Evolutionary conservation across 768 basidiomycete genomes (phyloP).

Genomic region (Boletus vermiculosoides): DNA sequence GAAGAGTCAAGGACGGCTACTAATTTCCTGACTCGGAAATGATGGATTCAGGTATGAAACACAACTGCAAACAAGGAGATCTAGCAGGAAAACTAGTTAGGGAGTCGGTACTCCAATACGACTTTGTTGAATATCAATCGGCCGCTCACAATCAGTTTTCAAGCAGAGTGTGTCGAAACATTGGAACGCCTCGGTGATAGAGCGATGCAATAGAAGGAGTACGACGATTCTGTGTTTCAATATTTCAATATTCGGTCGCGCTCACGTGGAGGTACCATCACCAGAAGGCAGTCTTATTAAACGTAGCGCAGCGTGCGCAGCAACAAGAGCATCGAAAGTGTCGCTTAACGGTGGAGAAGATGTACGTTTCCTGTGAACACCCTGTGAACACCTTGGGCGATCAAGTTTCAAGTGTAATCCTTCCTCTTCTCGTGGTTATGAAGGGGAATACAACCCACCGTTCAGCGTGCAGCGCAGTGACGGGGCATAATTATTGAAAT

Average conservation of each 20-base stretch:
- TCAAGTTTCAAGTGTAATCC: neutral
- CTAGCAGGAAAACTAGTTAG: neutral
- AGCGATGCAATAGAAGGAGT: neutral
- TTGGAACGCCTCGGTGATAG: neutral
- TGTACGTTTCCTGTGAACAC: neutral
- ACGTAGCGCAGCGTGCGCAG: neutral
- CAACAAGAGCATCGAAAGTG: neutral
- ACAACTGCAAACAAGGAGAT: too few species aligned
- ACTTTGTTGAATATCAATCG: too few species aligned
- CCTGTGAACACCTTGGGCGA: neutral
- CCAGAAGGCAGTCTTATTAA: neutral
- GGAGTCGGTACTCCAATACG: too few species aligned
- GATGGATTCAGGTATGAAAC: too few species aligned
- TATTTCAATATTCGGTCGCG: neutral
- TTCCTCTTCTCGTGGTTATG: too few species aligned
- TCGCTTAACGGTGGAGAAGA: too few species aligned
- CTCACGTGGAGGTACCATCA: neutral
- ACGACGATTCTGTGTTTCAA: neutral
- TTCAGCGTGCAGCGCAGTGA: too few species aligned
- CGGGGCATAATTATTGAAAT: too few species aligned
- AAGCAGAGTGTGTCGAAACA: too few species aligned
- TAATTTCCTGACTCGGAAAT: too few species aligned
- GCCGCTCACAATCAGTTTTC: too few species aligned
- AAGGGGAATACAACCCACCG: too few species aligned
- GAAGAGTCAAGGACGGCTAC: neutral